Base-by-base conservation (phyloP, 805 yeast genomes). In the Starmerella etchellsii region DNA sequence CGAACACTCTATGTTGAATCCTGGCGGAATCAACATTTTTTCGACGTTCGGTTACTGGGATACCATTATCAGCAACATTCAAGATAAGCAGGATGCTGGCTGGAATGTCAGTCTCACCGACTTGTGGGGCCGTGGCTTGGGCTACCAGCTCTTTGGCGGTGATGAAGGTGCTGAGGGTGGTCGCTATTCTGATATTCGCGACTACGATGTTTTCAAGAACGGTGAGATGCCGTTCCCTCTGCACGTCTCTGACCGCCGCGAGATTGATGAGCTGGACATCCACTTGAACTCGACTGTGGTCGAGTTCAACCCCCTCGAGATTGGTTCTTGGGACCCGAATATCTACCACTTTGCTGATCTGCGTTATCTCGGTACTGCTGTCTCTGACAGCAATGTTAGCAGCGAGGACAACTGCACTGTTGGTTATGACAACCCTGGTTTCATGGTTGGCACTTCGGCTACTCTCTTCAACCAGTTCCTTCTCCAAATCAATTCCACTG, bases 321-420 rank as follows among this genome's bases (percentile, higher is more conserved):
- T 81, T 53, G 93, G 93, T 21, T 76, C 85, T 4, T 81, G 87
- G 87, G 91, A 81, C 54, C 76, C 80, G 16, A 67, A 77, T 2
- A 58, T 77, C 37, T 63, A 68, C 41, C 63, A 76, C 11, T 81
- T 81, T 58, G 65, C 76, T n/a, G 76, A 79, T 44, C 59, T 74
- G 24, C 69, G 72, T 56, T 81, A 78, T 54, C 54, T 79, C 38
- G 93, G 91, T 22, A 67, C 87, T 1, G 60, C 67, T 14, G 69
- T 74, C 19, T 53, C 66, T 21, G 66, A 71, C 43, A 91, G 91
- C 29, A 49, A 60, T 29, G 76, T 80, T n/a, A 50, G 53, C 6
- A 50, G 53, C 21, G 56, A 56, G 29, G 56, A 57, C 28, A 52
- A 53, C 25, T 82, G 94, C 62, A 58, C 71, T 41, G 69, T 61